Base-by-base conservation (phyloP, 305 asterid genomes). In the Vinca major region DNA sequence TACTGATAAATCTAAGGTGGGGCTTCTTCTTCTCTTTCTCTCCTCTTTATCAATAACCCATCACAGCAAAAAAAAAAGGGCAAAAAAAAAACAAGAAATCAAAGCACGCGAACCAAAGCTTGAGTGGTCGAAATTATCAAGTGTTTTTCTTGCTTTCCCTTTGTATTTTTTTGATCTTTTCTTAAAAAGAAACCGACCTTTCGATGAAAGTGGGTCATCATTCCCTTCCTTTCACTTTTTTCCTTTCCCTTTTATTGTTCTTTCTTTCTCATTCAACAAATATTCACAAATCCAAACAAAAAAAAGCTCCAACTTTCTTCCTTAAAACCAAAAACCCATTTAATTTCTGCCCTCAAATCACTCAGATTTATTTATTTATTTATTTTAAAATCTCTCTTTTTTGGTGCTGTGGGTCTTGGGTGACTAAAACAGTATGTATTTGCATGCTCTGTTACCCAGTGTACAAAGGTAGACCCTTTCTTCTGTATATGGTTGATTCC, bases 81-180 rank as follows among this genome's bases (percentile, higher is more conserved):
- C n/a, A n/a, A 64, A 68, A 19, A 5, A 47, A 83, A 66, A 63
- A 71, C 65, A 37, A 56, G 33, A 65, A 77, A 64, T 79, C 92
- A 78, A 87, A 91, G 93, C 96, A 89, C 91, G 95, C 93, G 84
- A 83, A 84, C 74, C 90, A 77, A 89, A 89, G 96, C 88, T 66
- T 62, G 73, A 74, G 73, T 74, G 88, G 87, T 84, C 83, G 80
- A 75, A 26, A 81, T 82, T 83, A 85, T 85, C 88, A 74, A 83
- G 84, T 79, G 82, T 75, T 77, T 64, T 62, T 26, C 33, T 41
- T 41, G 9, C 69, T 71, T 52, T 56, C 61, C 53, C 74, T 78
- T 73, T 67, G 54, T 58, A 47, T 16, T 3, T 63, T 81, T 11
- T 69, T 69, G 48, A 65, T 40, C 70, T 71, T 63, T 66, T 73